Conservation (phyloP, 1,284 basidiomycete genomes). For the Moesziomyces antarcticus region DNA sequence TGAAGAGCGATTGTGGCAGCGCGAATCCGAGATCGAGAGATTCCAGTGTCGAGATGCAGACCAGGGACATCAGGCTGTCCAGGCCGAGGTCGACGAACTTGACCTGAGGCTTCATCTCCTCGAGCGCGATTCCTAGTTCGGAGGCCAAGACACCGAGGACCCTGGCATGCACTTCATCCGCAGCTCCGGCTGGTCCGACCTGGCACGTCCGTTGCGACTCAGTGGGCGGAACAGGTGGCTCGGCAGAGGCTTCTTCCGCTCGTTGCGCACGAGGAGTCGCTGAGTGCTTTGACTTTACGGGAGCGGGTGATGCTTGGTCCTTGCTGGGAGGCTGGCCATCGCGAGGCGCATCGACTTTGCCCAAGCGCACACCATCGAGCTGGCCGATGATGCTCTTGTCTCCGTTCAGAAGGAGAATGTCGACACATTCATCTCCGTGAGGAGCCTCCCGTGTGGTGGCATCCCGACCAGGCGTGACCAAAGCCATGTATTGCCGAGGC, state of each 20-base stretch:
- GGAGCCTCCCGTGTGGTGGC: neutral
- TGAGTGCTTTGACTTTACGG: neutral
- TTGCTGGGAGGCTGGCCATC: neutral
- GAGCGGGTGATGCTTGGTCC: neutral
- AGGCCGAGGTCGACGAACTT: constrained; percentile 48
- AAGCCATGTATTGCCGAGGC: constrained; percentile 3
- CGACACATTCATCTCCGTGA: neutral
- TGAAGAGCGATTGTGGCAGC: constrained; percentile 45
- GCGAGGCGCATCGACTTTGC: neutral
- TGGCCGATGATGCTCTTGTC: constrained; percentile 10
- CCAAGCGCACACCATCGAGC: constrained; percentile 10
- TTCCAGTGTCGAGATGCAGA: constrained; percentile 46
- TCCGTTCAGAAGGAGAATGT: constrained; percentile 15
- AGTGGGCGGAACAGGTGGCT: neutral
- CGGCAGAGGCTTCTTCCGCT: neutral
- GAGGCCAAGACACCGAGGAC: constrained; percentile 31
- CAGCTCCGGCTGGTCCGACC: neutral
- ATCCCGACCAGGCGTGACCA: neutral
- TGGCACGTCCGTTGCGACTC: neutral
- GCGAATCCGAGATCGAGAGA: constrained; percentile 25
- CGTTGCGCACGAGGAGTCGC: neutral
- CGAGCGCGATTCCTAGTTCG: constrained; percentile 35
- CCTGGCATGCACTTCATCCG: constrained; percentile 9
- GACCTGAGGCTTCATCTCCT: constrained; percentile 31
- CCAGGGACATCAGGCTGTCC: constrained; percentile 51